Evolutionary conservation across 2,329 filamentous ascomycete genomes (phyloP).

Genomic region (Aspergillus neoniger): DNA sequence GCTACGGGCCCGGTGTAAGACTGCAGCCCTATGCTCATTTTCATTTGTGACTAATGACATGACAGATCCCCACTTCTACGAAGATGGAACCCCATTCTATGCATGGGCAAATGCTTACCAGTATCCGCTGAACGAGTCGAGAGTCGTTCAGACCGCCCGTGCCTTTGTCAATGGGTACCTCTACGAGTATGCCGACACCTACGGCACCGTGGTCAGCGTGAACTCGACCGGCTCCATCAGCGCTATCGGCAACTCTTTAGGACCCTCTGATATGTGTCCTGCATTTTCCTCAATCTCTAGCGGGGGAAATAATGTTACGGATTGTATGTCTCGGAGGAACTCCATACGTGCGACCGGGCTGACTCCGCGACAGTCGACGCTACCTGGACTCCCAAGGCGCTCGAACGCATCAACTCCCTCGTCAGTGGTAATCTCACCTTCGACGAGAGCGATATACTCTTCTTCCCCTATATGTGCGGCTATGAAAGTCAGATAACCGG

Average conservation of each 20-base stretch:
- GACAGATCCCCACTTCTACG: slow-evolving; percentile 48
- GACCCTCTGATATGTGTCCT: slow-evolving; percentile 64
- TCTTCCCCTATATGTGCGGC: slow-evolving; percentile 69
- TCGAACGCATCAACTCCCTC: slow-evolving; percentile 55
- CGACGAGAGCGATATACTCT: slow-evolving; percentile 54
- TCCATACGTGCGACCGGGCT: neutral
- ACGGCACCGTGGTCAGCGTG: slow-evolving; percentile 60
- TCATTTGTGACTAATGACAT: neutral
- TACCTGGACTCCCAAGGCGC: slow-evolving; percentile 21
- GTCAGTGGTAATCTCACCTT: slow-evolving; percentile 58
- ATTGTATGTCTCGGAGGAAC: neutral
- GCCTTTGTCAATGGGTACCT: neutral
- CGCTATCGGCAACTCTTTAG: slow-evolving; percentile 64
- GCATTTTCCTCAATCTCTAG: slow-evolving; percentile 55
- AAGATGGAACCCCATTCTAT: slow-evolving; percentile 53
- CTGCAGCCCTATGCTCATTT: no score
- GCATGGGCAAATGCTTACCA: slow-evolving; percentile 67
- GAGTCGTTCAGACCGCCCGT: slow-evolving; percentile 1
- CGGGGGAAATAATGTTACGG: slow-evolving; percentile 25
- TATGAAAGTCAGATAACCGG: slow-evolving; percentile 71
- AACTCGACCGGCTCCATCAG: slow-evolving; percentile 55
- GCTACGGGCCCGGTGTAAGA: slow-evolving; percentile 16
- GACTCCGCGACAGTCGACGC: slow-evolving; percentile 1
- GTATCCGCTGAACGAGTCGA: neutral
- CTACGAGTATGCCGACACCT: slow-evolving; percentile 19